These are phyloP conservation scores for Euphrasia confusa DNA, from an alignment of 257 asterid species.

Conservation along the genomic window DNA sequence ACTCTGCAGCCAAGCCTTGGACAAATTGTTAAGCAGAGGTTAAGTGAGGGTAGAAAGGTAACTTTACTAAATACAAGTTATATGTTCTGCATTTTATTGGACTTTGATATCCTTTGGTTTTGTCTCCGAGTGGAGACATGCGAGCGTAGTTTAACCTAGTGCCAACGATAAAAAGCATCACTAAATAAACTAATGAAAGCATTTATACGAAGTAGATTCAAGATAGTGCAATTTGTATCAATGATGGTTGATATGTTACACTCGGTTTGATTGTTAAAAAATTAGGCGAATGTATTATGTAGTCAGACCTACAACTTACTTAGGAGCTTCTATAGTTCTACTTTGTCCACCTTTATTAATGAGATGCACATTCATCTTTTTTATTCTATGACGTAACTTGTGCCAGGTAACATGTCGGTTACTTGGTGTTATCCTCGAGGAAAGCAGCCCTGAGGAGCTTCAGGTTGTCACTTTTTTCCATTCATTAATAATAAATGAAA, in stretches of 20 bases:
- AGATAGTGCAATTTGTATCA: background rate
- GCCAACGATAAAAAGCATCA: background rate
- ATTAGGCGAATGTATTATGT: no score
- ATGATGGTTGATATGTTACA: no score
- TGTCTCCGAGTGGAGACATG: background rate
- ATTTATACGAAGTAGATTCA: background rate
- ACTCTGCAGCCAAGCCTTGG: constrained; percentile 62
- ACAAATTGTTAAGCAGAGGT: constrained; percentile 75
- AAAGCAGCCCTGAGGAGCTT: constrained; percentile 83
- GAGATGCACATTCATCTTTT: constrained; percentile 4
- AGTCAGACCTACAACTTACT: no score
- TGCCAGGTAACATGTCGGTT: constrained; percentile 76
- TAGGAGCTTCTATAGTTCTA: no score
- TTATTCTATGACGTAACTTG: constrained; percentile 6
- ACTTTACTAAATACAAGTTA: constrained; percentile 10
- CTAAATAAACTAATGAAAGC: background rate
- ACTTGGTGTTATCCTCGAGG: constrained; percentile 81
- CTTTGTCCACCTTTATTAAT: background rate
- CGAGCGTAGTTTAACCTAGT: background rate
- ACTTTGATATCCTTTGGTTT: background rate
- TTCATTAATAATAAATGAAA: constrained; percentile 1
- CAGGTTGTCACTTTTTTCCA: constrained; percentile 42
- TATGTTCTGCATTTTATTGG: background rate
- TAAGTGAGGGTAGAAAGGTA: constrained; percentile 95
- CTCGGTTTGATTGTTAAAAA: no score